These are phyloP conservation scores for Gyrodon lividus DNA, from an alignment of 768 basidiomycete genomes.

Conservation along the genomic window DNA sequence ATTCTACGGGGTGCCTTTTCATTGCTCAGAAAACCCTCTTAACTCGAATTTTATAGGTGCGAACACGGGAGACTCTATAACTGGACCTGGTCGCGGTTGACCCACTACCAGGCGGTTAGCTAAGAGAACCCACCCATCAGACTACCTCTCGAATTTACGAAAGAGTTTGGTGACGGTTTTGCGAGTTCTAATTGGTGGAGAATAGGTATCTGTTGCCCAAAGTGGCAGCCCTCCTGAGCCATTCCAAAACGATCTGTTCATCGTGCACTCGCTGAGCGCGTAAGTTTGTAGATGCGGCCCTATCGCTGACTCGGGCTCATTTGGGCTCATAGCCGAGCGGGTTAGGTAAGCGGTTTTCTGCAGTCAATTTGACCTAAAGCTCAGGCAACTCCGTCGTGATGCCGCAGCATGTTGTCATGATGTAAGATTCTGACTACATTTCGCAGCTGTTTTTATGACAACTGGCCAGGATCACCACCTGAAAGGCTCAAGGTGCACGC, in stretches of 20 bases:
- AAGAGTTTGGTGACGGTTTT: no score
- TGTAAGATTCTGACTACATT: background rate
- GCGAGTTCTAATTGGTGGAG: no score
- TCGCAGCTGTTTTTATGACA: background rate
- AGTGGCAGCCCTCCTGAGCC: no score
- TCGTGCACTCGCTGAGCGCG: no score
- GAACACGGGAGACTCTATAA: background rate
- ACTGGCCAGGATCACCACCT: background rate
- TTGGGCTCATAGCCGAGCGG: background rate
- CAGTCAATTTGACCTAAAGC: background rate
- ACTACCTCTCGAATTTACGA: no score
- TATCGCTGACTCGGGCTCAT: background rate
- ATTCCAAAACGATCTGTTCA: no score
- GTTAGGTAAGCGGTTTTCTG: background rate
- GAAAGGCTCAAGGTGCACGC: no score
- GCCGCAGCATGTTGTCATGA: background rate
- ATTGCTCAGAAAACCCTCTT: background rate
- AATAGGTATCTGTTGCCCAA: no score
- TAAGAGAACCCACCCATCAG: background rate
- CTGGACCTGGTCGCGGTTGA: background rate
- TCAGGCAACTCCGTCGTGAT: background rate
- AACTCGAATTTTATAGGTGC: background rate
- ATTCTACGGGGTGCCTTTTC: background rate
- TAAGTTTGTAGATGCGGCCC: no score
- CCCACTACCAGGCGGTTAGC: background rate